Evolutionary conservation across 1,284 basidiomycete genomes (phyloP).

Genomic region (Clitocybe nebularis): DNA sequence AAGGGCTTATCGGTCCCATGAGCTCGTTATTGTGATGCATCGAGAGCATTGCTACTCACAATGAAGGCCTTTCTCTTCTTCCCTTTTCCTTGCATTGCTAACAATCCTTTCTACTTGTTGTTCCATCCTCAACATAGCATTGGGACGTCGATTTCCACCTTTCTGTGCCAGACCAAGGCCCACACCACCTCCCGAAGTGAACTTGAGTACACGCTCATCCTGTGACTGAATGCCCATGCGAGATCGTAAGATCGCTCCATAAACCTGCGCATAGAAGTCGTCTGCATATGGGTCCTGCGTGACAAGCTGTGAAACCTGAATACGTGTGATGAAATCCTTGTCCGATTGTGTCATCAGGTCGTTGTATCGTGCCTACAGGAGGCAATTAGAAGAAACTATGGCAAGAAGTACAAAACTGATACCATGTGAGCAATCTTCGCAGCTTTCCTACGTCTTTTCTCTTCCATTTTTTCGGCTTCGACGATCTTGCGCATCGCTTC

Average conservation of each 20-base stretch:
- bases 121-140: conserved; percentile 96
- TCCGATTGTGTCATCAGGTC: conserved; percentile 98
- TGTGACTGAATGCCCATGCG: conserved; percentile 68
- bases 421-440: conserved; percentile 87
- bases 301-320: conserved; percentile 97
- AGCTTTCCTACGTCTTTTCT: conserved; percentile 74
- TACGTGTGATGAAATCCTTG: conserved; percentile 99
- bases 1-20: conserved; percentile 40
- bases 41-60: conserved; percentile 41
- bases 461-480: conserved; percentile 84
- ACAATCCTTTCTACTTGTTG: conserved; percentile 97
- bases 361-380: conserved; percentile 87
- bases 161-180: conserved; percentile 74
- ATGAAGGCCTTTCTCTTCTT: conserved; percentile 74
- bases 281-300: conserved; percentile 96
- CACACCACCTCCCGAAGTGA: conserved; percentile 76
- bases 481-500: conserved; percentile 85
- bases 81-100: conserved; percentile 83
- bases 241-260: conserved; percentile 77
- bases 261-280: conserved; percentile 98
- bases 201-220: conserved; percentile 78
- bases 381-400: conserved; percentile 5
- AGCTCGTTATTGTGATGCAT: not conserved
- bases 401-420: conserved; percentile 15
- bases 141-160: conserved; percentile 71